Conservation (phyloP, 139 green algal genomes). For the Chlorella sorokiniana region DNA sequence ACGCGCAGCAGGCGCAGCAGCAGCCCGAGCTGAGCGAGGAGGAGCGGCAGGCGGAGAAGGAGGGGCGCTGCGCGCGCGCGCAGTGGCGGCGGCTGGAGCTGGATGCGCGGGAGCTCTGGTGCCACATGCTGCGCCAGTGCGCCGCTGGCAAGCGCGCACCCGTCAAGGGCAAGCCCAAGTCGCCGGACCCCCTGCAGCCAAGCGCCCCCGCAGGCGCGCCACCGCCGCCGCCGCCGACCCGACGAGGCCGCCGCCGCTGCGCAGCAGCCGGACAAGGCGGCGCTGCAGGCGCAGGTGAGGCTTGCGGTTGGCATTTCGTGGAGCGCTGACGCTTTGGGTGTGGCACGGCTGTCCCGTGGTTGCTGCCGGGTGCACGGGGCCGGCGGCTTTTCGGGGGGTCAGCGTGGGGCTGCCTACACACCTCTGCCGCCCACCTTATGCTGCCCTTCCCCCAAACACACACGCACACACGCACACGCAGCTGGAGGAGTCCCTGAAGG, state of each 20-base stretch:
- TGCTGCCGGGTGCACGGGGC: no score
- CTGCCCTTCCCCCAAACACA: neutral
- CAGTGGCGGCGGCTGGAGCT: constrained; percentile 27
- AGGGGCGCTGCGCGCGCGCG: neutral
- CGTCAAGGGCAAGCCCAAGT: constrained; percentile 2
- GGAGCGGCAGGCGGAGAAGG: constrained; percentile 8
- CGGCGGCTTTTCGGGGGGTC: no score
- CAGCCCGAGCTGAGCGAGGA: neutral
- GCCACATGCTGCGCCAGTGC: constrained; percentile 25
- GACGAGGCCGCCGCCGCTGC: neutral
- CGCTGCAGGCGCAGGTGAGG: neutral
- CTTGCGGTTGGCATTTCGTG: no score
- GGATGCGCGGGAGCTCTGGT: constrained; percentile 25
- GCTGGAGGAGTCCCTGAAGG: constrained; percentile 1
- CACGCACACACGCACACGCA: neutral
- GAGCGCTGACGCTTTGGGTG: no score
- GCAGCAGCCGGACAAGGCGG: neutral
- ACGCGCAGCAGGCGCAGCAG: neutral
- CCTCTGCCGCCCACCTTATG: no score
- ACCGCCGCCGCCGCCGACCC: neutral
- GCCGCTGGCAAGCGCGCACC: neutral
- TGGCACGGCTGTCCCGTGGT: no score
- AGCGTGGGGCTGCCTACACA: no score
- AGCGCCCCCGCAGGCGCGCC: neutral
- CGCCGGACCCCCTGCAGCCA: neutral